Base-by-base conservation (phyloP, 768 basidiomycete genomes). In the Leucosporidium scottii region DNA sequence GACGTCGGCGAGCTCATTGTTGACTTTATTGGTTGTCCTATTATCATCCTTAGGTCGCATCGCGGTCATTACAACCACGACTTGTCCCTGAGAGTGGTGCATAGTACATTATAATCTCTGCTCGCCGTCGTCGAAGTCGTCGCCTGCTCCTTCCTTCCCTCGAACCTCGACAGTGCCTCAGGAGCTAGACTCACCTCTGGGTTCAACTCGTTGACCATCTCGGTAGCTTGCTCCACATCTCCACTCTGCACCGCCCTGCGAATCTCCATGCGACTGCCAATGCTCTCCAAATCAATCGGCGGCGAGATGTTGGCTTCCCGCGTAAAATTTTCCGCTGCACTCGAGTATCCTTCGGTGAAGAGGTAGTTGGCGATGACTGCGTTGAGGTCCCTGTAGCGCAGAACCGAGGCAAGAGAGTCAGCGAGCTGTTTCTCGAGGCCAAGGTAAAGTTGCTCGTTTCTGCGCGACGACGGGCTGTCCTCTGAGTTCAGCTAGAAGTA, bases 321-420 rank as follows among this genome's bases (percentile, higher is more conserved):
- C 67, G 90, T 88, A 76, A 99, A 97, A 78, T 93, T 89, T 75
- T 96, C 88, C 2, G 96, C 96, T 0, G 96, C 92, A 18, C 89
- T 86, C 77, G 93, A 92, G 83, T 93, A 98, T 3, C 96, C 96
- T 77, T 98, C 93, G 62, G 96, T 91, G 69, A 96, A 90, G 70
- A 98, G 88, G 79, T 97, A 98, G 77, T 99, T 92, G 87, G 96
- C 93, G 55, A 99, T 86, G 28, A 98, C 84, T 5, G 87, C 85
- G 78, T 98, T 94, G 66, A 98, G 81, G 79, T 99, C 93, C 79
- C 96, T 99, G 75, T 60, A 48, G 20, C 34, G 21, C 49, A 2
- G 51, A 6, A 39, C 47, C 30, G 30, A 61, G 64, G 66, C 66
- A 67, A 34, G 51, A 64, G 47, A 74, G 67, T 68, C 67, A 75